Evolutionary conservation across 2,329 filamentous ascomycete species (phyloP).

Genomic region (Xylaria sp.): DNA sequence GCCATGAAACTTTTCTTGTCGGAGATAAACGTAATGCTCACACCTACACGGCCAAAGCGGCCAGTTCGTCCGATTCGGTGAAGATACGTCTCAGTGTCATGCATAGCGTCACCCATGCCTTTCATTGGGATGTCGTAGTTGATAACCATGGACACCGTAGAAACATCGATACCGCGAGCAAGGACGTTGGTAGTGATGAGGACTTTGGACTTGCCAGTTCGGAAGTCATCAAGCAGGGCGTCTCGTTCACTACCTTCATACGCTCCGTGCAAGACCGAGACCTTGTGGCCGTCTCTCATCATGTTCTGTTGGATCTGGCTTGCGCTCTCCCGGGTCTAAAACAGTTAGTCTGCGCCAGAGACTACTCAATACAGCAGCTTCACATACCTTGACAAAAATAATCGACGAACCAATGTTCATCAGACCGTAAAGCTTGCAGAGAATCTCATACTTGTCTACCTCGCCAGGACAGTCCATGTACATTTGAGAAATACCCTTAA

Average conservation of each 20-base stretch:
- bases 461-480: conserved; percentile 92
- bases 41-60: conserved; percentile 94
- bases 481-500: conserved; percentile 97
- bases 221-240: conserved; percentile 84
- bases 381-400: conserved; percentile 87
- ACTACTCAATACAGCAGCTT: neutral
- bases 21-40: conserved; percentile 93
- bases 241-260: conserved; percentile 88
- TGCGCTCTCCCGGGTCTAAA: conserved; percentile 84
- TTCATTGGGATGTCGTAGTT: conserved; percentile 92
- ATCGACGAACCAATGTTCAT: conserved; percentile 98
- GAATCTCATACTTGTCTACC: conserved; percentile 83
- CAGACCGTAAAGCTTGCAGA: conserved; percentile 92
- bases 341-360: conserved; percentile 32
- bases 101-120: conserved; percentile 78
- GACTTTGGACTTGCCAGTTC: conserved; percentile 87
- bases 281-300: conserved; percentile 88
- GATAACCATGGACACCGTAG: conserved; percentile 94
- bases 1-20: conserved; percentile 83
- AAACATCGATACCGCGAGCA: conserved; percentile 93
- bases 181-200: conserved; percentile 98
- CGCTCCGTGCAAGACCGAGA: conserved; percentile 88
- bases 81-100: conserved; percentile 94
- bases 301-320: conserved; percentile 86
- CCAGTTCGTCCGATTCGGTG: conserved; percentile 98